phyloP scores from a whole-genome alignment of 2,329 filamentous ascomycete species.

The Colletotrichum tropicale region DNA sequence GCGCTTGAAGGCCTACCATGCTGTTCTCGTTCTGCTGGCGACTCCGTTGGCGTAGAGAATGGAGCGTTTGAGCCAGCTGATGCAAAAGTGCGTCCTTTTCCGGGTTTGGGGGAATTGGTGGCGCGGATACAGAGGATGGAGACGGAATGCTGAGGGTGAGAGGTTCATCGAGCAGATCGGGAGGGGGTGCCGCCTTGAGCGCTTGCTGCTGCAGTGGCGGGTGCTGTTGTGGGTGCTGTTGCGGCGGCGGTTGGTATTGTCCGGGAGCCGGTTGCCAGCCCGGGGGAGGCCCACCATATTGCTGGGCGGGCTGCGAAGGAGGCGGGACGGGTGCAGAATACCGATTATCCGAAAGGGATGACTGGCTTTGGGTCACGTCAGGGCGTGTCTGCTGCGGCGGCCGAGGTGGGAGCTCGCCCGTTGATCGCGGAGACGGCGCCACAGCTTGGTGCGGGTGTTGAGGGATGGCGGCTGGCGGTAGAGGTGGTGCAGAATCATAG shows the following conservation, averaged over 20 bases:
- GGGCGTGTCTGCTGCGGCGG: neutral
- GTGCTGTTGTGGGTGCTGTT: neutral
- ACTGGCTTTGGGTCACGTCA: conserved; percentile 8
- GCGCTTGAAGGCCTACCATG: conserved; percentile 76
- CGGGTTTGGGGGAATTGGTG: conserved; percentile 92
- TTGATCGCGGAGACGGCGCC: neutral
- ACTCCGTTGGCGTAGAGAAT: conserved; percentile 70
- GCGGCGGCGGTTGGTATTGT: conserved; percentile 22
- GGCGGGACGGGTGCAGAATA: conserved; percentile 25
- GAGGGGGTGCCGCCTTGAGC: conserved; percentile 39
- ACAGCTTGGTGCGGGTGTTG: neutral
- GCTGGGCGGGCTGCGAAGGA: conserved; percentile 15
- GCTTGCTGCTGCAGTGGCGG: conserved; percentile 32
- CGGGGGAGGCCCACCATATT: conserved; percentile 1
- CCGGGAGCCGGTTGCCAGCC: conserved; percentile 20
- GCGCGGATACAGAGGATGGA: conserved; percentile 63
- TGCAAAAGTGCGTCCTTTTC: conserved; percentile 88
- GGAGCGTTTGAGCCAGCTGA: conserved; percentile 74
- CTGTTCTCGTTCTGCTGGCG: conserved; percentile 76
- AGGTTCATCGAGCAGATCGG: conserved; percentile 63
- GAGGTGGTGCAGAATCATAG: conserved; percentile 53
- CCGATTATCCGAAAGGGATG: conserved; percentile 17
- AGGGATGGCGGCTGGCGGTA: conserved; percentile 34
- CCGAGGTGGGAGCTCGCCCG: conserved; percentile 13
- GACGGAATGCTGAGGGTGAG: conserved; percentile 55